Conservation (phyloP, 306 rosid species). For the Lathyrus oleraceus region DNA sequence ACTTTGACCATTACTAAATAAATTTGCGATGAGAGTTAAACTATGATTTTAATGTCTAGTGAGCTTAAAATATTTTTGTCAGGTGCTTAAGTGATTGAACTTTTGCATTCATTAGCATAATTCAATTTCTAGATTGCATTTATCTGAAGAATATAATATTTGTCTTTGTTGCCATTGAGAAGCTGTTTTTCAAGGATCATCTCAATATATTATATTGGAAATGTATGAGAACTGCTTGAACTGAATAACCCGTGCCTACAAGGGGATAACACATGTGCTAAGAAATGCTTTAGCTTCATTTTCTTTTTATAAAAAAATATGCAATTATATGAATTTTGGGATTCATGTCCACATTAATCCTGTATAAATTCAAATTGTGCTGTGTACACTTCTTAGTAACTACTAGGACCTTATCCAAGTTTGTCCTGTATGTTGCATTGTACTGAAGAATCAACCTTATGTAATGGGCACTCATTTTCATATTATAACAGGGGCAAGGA, state of each 20-base stretch:
- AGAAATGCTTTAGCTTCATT: slow-evolving; percentile 1
- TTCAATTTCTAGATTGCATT: background rate
- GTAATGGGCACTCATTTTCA: background rate
- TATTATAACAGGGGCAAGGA: slow-evolving; percentile 77
- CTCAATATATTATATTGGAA: slow-evolving; percentile 5
- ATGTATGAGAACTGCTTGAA: background rate
- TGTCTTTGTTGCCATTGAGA: background rate
- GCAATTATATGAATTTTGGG: background rate
- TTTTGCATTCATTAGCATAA: background rate
- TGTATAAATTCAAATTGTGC: background rate
- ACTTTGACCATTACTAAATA: background rate
- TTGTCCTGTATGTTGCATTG: background rate
- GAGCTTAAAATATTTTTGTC: background rate
- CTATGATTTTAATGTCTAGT: background rate
- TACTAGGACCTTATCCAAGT: slow-evolving; percentile 1
- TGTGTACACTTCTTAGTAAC: slow-evolving; percentile 9
- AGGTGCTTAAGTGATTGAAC: background rate
- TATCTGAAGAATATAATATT: background rate
- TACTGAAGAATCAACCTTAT: background rate
- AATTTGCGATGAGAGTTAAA: background rate
- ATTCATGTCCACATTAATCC: slow-evolving; percentile 15
- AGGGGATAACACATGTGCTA: background rate
- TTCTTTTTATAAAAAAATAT: background rate
- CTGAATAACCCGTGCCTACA: background rate
- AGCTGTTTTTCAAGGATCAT: background rate